phyloP scores from a whole-genome alignment of 441 rosid species.

The Eutrema salsugineum region DNA sequence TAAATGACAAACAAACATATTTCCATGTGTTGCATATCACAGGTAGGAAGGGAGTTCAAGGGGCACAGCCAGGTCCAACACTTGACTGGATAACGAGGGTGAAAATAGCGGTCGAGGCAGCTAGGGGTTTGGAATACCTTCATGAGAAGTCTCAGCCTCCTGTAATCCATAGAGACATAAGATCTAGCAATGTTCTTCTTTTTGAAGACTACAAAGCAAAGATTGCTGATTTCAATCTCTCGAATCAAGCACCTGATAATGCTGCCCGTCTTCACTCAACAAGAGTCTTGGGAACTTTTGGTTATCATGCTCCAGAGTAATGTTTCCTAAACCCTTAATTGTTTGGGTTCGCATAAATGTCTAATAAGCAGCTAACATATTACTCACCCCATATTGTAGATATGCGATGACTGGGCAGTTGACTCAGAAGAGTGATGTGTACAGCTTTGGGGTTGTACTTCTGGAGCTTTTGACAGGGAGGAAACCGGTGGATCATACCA shows the following conservation, averaged over 20 bases:
- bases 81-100: slow-evolving; percentile 99
- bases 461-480: slow-evolving; percentile 96
- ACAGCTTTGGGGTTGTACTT: slow-evolving; percentile 97
- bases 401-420: slow-evolving; percentile 99
- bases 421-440: slow-evolving; percentile 98
- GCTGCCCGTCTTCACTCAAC: slow-evolving; percentile 99
- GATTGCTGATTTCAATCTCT: slow-evolving; percentile 93
- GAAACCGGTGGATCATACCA: slow-evolving; percentile 97
- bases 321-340: slow-evolving; percentile 16
- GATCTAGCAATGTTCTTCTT: slow-evolving; percentile 97
- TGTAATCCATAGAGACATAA: slow-evolving; percentile 87
- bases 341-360: neutral
- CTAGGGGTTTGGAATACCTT: slow-evolving; percentile 91
- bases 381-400: slow-evolving; percentile 38
- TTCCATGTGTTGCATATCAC: slow-evolving; percentile 11
- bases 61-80: slow-evolving; percentile 98
- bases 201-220: slow-evolving; percentile 94
- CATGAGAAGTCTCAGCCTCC: slow-evolving; percentile 92
- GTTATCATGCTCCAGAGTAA: slow-evolving; percentile 99
- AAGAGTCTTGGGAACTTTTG: slow-evolving; percentile 96
- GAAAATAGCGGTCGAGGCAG: slow-evolving; percentile 91
- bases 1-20: neutral
- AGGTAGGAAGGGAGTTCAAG: slow-evolving; percentile 99
- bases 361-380: neutral
- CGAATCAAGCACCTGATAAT: slow-evolving; percentile 97